These are phyloP conservation scores for Malbranchea cinnamomea DNA, from an alignment of 2,329 filamentous ascomycete genomes.

Conservation along the genomic window DNA sequence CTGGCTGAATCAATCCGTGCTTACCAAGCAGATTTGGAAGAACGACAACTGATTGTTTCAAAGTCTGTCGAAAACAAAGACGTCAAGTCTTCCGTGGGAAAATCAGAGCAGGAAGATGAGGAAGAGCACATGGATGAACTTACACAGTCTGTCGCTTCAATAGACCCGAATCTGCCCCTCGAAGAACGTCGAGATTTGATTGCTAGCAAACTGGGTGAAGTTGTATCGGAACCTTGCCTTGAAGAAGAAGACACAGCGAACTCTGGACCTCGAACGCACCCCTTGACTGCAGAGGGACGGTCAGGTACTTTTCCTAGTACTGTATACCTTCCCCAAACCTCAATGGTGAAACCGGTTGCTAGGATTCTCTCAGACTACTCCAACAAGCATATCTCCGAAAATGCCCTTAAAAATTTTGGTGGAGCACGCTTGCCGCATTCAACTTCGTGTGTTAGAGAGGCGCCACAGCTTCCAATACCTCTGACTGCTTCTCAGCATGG, in stretches of 20 bases:
- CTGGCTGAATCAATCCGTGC: slow-evolving; percentile 21
- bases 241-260: slow-evolving; percentile 26
- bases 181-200: slow-evolving; percentile 5
- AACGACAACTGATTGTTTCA: too few species aligned
- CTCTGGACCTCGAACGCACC: slow-evolving; percentile 48
- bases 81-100: too few species aligned
- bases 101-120: too few species aligned
- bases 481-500: slow-evolving; percentile 39
- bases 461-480: slow-evolving; percentile 38
- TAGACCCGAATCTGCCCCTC: slow-evolving; percentile 7
- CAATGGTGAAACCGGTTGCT: slow-evolving; percentile 55
- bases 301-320: slow-evolving; percentile 62
- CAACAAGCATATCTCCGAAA: slow-evolving; percentile 57
- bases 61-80: too few species aligned
- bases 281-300: slow-evolving; percentile 57
- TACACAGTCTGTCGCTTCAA: too few species aligned
- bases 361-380: slow-evolving; percentile 52
- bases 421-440: slow-evolving; percentile 63
- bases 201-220: slow-evolving; percentile 14
- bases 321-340: slow-evolving; percentile 54
- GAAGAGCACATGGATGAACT: too few species aligned
- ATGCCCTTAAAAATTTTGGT: slow-evolving; percentile 62
- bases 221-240: slow-evolving; percentile 23
- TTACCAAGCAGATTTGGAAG: too few species aligned
- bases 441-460: slow-evolving; percentile 46